Evolutionary conservation across 2,329 filamentous ascomycete species (phyloP).

Genomic region (Penicillium capsulatum): DNA sequence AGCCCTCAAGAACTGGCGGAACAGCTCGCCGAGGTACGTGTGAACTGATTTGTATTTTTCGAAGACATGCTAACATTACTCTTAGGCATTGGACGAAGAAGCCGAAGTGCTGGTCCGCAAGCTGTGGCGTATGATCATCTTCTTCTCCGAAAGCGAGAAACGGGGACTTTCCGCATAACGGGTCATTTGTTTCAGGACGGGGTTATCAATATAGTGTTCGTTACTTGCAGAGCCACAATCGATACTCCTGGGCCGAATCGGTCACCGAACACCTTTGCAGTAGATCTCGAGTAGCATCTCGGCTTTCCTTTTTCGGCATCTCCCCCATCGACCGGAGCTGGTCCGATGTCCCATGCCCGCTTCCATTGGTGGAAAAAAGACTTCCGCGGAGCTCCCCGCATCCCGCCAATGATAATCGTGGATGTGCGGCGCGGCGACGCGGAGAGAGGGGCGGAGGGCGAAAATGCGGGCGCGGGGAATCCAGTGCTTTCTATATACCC

Average conservation of each 20-base stretch:
- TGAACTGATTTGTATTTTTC: background rate
- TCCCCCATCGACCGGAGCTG: slow-evolving; percentile 9
- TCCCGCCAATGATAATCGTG: slow-evolving; percentile 23
- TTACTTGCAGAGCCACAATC: background rate
- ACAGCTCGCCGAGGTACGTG: slow-evolving; percentile 74
- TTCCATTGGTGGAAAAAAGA: slow-evolving; percentile 25
- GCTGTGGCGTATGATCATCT: slow-evolving; percentile 97
- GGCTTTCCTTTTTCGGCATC: background rate
- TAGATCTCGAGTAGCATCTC: background rate
- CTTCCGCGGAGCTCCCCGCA: slow-evolving; percentile 10
- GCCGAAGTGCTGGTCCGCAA: slow-evolving; percentile 92
- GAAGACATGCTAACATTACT: slow-evolving; percentile 31
- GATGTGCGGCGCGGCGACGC: slow-evolving; percentile 5
- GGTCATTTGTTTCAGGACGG: background rate
- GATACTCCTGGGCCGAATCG: background rate
- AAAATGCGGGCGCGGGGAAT: slow-evolving; percentile 19
- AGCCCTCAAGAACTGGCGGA: slow-evolving; percentile 76
- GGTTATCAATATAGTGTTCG: background rate
- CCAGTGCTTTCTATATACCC: slow-evolving; percentile 19
- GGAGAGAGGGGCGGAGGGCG: slow-evolving; percentile 16
- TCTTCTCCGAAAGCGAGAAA: slow-evolving; percentile 94
- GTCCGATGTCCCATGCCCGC: slow-evolving; percentile 7
- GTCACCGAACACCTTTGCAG: too few relatives aligned
- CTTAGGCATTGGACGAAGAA: slow-evolving; percentile 83
- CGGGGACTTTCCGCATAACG: slow-evolving; percentile 67